Evolutionary conservation across 2,329 filamentous ascomycete species (phyloP), one percentile per base, ranked within the genome.

Genomic region (Neofusicoccum kwambonambiense): DNA sequence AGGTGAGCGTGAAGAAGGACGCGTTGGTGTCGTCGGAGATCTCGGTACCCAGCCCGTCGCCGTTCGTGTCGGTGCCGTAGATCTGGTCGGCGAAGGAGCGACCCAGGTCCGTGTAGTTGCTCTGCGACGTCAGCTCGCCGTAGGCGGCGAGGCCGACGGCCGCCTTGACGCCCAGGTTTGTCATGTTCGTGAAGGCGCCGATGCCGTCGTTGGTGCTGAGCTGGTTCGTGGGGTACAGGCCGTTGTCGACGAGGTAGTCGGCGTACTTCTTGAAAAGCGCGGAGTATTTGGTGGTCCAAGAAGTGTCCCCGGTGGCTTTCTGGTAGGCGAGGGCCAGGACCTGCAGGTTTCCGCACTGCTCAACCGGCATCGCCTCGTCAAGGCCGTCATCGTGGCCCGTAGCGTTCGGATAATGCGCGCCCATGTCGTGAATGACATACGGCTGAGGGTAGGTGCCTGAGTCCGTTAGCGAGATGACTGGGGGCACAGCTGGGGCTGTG

Each of bases 121-220:
- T 62, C 15, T 76, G 64, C 2, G 75, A 75, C 17, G 75, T 77
- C 41, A 82, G 67, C 45, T 73, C 68, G 11, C 79, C 78, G 64
- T 78, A 82, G 15, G 81, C 80, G 39, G 77, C 78, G n/a, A 83
- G 73, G 0, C 76, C 81, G 7, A 83, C 76, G 5, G 80, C 79
- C 3, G 80, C 76, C 68, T 82, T 82, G 68, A 82, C 77, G 4
- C 80, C 80, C 3, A 83, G 75, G 62, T 79, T 79, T 6, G 81
- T 83, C 67, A 82, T 77, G 57, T 82, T 82, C 9, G 76, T 71
- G 4, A 78, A 70, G 8, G 72, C 70, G 1, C 78, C 78, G 3
- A 77, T 74, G 19, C 76, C 77, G 66, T 82, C 80, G 64, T 80
- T 80, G 6, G 79, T 79, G 3, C 76, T 78, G 37, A 80, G 70